These are phyloP conservation scores for Boletus rubescentipes DNA, from an alignment of 768 basidiomycete genomes.

Conservation along the genomic window DNA sequence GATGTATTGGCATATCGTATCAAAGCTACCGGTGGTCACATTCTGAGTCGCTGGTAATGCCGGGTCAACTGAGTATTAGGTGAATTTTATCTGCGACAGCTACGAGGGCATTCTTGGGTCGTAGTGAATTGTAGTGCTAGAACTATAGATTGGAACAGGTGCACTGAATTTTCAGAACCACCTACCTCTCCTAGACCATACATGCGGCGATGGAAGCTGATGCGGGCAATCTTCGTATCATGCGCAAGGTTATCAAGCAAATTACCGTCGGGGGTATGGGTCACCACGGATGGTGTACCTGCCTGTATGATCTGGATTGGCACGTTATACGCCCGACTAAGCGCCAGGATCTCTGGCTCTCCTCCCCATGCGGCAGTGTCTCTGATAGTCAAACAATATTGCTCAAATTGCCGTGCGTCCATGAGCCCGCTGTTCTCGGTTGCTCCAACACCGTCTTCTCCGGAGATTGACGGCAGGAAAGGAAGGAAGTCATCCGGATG, in stretches of 20 bases:
- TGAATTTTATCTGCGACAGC: conserved; percentile 34
- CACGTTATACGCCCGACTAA: conserved; percentile 75
- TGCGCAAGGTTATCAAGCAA: conserved; percentile 25
- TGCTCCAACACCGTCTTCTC: conserved; percentile 68
- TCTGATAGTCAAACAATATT: conserved; percentile 76
- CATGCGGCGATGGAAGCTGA: conserved; percentile 92
- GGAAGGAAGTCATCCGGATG: conserved; percentile 92
- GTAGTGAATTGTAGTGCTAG: conserved; percentile 87
- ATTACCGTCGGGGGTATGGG: conserved; percentile 60
- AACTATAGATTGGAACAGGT: conserved; percentile 5
- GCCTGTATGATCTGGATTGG: conserved; percentile 92
- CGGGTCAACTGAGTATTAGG: conserved; percentile 27
- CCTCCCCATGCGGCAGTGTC: conserved; percentile 95
- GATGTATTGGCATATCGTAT: not conserved
- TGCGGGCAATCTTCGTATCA: conserved; percentile 50
- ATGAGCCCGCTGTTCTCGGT: conserved; percentile 66
- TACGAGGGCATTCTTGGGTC: conserved; percentile 45
- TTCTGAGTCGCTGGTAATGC: not conserved
- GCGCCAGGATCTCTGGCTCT: conserved; percentile 92
- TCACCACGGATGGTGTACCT: conserved; percentile 77
- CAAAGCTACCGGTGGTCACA: not conserved
- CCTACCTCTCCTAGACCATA: conserved; percentile 95
- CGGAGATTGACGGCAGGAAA: conserved; percentile 75
- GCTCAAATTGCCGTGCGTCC: conserved; percentile 58
- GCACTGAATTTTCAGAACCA: conserved; percentile 2